Base-by-base conservation (phyloP, 2,329 filamentous ascomycete species). In the Leptographium galeiforme region DNA sequence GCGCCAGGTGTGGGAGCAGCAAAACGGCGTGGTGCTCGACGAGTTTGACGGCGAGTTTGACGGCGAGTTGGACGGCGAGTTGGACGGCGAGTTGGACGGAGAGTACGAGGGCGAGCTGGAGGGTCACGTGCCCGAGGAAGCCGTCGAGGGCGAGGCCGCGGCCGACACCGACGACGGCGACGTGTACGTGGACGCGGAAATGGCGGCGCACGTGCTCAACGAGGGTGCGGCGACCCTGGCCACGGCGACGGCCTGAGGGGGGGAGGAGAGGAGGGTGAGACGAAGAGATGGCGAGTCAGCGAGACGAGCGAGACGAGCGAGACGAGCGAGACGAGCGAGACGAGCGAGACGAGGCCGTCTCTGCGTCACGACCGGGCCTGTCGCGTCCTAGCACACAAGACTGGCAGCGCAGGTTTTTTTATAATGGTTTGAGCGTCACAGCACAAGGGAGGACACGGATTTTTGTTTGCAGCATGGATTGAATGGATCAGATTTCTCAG, bases 1-100 rank as follows among this genome's bases (percentile, higher is more conserved):
- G 54, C 84, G 81, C 61, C 90, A 96, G 66, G 87, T 84, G 13
- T 85, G 81, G 81, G 80, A 84, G 61, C 70, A 79, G 44, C 75
- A 78, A 70, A 84, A 84, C 60, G 81, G 80, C 13, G 67, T 78
- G 16, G 54, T 73, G 18, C 64, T 71, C 0, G 73, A 74, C n/a
- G 44, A 45, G 12, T 51, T 48, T 0, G 53, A n/a, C 0, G 53
- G n/a, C 51, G 48, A 33, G n/a, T 38, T 43, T 13, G 32, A 13
- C 13, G 47, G 18, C 1, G 47, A 33, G 14, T 46, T 34, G 1
- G 38, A 8, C 19, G 51, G 32, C 13, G 49, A 12, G 64, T 74
- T 8, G 0, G 64, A 66, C 8, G 67, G 68, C 40, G 74, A 69
- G 30, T 69, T 71, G 18, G 61, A 39, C 4, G 57, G 57, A 18